Percentiles rank a stretch among this genome's conserved stretches.
These are phyloP conservation scores for Canariomyces notabilis DNA, from an alignment of 2,329 filamentous ascomycete species.

Conservation along the genomic window DNA sequence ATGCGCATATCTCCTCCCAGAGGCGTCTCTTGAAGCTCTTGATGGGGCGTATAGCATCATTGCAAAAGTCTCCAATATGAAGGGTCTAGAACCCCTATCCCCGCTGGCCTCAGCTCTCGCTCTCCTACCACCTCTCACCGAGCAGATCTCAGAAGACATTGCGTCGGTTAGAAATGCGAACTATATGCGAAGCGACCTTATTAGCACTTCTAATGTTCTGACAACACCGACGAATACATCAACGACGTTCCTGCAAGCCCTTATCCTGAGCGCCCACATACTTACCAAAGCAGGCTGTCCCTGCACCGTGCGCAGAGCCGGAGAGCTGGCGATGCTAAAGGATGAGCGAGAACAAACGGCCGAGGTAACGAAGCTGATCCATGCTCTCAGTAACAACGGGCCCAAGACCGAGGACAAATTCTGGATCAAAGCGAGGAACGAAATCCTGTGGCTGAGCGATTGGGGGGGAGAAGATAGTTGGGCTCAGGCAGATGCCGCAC, in stretches of 20 bases:
- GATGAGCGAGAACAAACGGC: slow-evolving; percentile 60
- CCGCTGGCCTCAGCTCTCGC: slow-evolving; percentile 45
- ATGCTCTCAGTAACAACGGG: slow-evolving; percentile 43
- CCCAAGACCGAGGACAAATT: slow-evolving; percentile 58
- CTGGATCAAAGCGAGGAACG: slow-evolving; percentile 57
- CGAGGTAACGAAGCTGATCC: slow-evolving; percentile 56
- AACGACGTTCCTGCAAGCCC: slow-evolving; percentile 55
- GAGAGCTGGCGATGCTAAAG: slow-evolving; percentile 60
- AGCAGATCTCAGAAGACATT: slow-evolving; percentile 30
- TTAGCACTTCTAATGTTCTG: slow-evolving; percentile 57
- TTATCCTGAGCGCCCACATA: slow-evolving; percentile 57
- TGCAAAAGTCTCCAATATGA: slow-evolving; percentile 52
- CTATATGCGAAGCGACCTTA: slow-evolving; percentile 47
- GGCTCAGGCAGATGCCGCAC: slow-evolving; percentile 23
- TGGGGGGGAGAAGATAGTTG: slow-evolving; percentile 56
- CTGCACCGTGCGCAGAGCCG: slow-evolving; percentile 48
- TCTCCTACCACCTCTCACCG: slow-evolving; percentile 39
- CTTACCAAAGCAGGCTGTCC: slow-evolving; percentile 47
- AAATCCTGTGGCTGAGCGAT: slow-evolving; percentile 67
- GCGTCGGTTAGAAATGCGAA: slow-evolving; percentile 38
- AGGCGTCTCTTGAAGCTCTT: slow-evolving; percentile 53
- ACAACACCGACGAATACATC: slow-evolving; percentile 55
- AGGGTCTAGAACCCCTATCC: slow-evolving; percentile 55
- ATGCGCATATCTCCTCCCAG: slow-evolving; percentile 61
- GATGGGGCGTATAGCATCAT: slow-evolving; percentile 56